Conservation (phyloP, 2,329 filamentous ascomycete genomes). For the Trichophyton rubrum region DNA sequence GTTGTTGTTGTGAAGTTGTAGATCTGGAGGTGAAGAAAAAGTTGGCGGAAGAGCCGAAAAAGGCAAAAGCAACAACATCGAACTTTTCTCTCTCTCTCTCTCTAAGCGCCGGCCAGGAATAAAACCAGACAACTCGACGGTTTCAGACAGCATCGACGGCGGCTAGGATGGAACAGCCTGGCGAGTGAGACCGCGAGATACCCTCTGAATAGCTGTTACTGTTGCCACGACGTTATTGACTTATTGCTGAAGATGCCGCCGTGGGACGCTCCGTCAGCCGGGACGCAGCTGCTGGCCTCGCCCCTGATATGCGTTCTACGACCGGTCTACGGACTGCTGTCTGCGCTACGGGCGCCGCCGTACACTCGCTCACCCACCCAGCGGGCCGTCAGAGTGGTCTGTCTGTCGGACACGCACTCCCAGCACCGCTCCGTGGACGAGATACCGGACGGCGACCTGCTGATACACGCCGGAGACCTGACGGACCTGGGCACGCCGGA, state of each 20-base stretch:
- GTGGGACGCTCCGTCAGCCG: conserved; percentile 38
- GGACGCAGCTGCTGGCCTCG: conserved; percentile 54
- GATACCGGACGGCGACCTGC: conserved; percentile 60
- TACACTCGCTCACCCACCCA: conserved; percentile 43
- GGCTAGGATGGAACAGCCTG: neutral
- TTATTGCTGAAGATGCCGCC: conserved; percentile 21
- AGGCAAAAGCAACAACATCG: neutral
- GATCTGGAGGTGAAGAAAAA: neutral
- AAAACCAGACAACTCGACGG: neutral
- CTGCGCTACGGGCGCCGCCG: conserved; percentile 55
- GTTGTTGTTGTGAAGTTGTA: neutral
- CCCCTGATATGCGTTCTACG: conserved; percentile 54
- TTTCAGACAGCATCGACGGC: neutral
- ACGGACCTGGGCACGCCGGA: conserved; percentile 57
- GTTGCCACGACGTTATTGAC: too few species aligned
- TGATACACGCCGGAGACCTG: conserved; percentile 84
- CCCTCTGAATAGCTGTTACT: too few species aligned
- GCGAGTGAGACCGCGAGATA: neutral
- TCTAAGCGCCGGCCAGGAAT: neutral
- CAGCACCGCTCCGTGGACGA: conserved; percentile 32
- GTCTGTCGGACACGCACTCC: conserved; percentile 80
- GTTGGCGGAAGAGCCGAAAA: neutral
- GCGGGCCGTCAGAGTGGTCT: conserved; percentile 61
- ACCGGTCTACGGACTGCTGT: conserved; percentile 51
- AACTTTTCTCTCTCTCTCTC: neutral